Conservation (phyloP, 2,329 filamentous ascomycete genomes). For the Ophiocordyceps sinensis region DNA sequence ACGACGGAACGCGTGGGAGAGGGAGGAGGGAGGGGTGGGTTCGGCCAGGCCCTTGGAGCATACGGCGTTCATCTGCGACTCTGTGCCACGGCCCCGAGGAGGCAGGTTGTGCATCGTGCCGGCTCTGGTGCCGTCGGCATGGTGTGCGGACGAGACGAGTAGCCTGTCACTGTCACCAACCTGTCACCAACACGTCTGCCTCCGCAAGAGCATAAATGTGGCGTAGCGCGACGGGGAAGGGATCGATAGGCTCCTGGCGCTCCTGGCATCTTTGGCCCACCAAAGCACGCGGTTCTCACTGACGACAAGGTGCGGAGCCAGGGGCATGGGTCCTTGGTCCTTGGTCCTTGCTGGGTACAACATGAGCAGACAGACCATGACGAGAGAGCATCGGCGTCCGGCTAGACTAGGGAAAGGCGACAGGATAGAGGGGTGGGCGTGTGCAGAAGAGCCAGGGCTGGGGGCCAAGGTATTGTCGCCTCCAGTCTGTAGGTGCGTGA, state of each 20-base stretch:
- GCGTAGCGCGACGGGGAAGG: slow-evolving; percentile 15
- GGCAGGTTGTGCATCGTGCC: not conserved
- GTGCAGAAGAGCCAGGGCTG: slow-evolving; percentile 1
- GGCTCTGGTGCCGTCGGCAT: not conserved
- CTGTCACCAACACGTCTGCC: not conserved
- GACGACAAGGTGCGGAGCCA: slow-evolving; percentile 1
- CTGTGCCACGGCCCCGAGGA: not conserved
- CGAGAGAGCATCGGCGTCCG: slow-evolving; percentile 2
- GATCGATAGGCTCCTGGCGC: slow-evolving; percentile 14
- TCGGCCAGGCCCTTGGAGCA: not conserved
- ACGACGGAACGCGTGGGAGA: not conserved
- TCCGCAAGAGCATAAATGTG: not conserved
- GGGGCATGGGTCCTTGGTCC: not conserved
- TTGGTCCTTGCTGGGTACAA: not conserved
- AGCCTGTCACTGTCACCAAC: not conserved
- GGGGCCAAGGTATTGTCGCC: not conserved
- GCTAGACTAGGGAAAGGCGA: slow-evolving; percentile 1
- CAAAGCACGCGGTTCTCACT: slow-evolving; percentile 1
- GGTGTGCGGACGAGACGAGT: not conserved
- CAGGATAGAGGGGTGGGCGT: slow-evolving; percentile 2
- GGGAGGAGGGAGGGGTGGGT: not conserved
- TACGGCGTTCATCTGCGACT: not conserved
- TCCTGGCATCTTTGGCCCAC: slow-evolving; percentile 3
- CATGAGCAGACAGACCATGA: not conserved
- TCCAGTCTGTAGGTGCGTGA: slow-evolving; percentile 2